Base-by-base conservation (phyloP, 345 rosid genomes). In the Eutrema yunnanense region DNA sequence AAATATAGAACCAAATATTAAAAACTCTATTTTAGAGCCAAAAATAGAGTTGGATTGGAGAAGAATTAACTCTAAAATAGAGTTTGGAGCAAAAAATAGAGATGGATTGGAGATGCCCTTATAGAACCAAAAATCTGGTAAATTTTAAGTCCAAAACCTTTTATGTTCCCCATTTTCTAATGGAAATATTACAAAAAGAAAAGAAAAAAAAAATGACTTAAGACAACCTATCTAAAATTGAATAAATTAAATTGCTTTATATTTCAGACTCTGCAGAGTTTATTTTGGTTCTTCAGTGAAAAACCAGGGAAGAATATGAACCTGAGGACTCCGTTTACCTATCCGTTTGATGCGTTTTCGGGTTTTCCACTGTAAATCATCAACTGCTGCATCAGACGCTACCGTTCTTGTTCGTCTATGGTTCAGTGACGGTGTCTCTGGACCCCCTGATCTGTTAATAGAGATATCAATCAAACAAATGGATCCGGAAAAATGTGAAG, bases 291-390 rank as follows among this genome's bases (percentile, higher is more conserved):
- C 52, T 64, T 27, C 16, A 71, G 78, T 61, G 69, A 87, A 84
- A 72, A 85, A 85, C 52, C 81, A 80, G n/a, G 80, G 81, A 12
- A 90, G 87, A 53, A 78, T 40, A 63, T 81, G 85, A 56, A 89
- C 77, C 63, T 73, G 82, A 11, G 80, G 63, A 11, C 87, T 81
- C 73, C 72, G 81, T 70, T 80, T 87, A 13, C 83, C 84, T 43
- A 71, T 78, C 73, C 96, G 83, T 79, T 89, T 78, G 74, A 81
- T 79, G 34, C 90, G 90, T 90, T 94, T 94, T 71, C 85, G 81
- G 51, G 66, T 85, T 46, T 49, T 83, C 98, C 98, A 91, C 83
- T 84, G 68, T 30, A 89, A 69, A 22, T 41, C 51, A 73, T 71
- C 85, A 33, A 55, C 10, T 2, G 29, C 44, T 11, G 68, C 57